Evolutionary conservation across 1,284 basidiomycete genomes (phyloP).

Genomic region (Gomphus bonarii): DNA sequence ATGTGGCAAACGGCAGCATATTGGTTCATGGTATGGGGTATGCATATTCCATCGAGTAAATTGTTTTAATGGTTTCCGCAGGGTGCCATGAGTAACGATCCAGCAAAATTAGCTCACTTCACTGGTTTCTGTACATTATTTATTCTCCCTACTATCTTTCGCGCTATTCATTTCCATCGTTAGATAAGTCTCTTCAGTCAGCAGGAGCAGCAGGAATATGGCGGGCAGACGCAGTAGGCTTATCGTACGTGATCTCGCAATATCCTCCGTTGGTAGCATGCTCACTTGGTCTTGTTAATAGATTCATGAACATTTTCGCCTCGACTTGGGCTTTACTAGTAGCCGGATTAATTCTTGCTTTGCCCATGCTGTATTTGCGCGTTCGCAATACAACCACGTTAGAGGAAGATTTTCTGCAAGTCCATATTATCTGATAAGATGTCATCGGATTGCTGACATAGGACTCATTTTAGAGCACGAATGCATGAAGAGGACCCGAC

Average conservation of each 20-base stretch:
- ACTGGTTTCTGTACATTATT: constrained; percentile 33
- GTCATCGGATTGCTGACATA: neutral
- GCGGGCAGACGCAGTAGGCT: constrained; percentile 35
- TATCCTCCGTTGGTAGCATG: neutral
- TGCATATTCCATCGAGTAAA: neutral
- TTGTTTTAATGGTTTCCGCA: neutral
- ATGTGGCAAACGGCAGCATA: constrained; percentile 55
- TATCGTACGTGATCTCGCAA: constrained; percentile 26
- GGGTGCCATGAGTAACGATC: constrained; percentile 51
- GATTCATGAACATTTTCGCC: constrained; percentile 43
- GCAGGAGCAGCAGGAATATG: constrained; percentile 43
- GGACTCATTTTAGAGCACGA: constrained; percentile 10
- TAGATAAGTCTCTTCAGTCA: constrained; percentile 47
- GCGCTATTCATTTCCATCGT: neutral
- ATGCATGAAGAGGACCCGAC: constrained; percentile 13
- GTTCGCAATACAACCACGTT: constrained; percentile 39
- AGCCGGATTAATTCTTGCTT: constrained; percentile 36
- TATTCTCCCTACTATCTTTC: neutral
- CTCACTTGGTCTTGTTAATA: constrained; percentile 14
- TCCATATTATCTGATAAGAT: constrained; percentile 3
- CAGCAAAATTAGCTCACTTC: constrained; percentile 47
- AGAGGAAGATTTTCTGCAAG: constrained; percentile 35
- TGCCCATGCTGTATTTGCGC: constrained; percentile 45
- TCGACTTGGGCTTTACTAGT: constrained; percentile 43
- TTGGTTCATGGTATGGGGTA: constrained; percentile 33